A percentile compares a stretch with the other conserved stretches of the same genome.
Conservation (phyloP, 306 rosid genomes). For the Morella rubra region DNA sequence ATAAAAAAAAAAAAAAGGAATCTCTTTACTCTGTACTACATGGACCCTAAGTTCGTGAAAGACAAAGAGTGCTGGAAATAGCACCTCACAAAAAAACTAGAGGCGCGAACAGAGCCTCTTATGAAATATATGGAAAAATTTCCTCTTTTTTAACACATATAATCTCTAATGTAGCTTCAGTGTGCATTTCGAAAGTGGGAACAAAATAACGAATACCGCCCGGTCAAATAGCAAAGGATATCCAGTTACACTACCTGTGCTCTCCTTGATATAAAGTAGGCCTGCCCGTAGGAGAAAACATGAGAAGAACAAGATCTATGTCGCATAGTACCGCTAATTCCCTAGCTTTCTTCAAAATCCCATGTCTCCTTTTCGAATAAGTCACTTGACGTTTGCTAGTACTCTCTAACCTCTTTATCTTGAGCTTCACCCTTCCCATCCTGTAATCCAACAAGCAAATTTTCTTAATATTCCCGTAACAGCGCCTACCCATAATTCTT, state of each 20-base stretch:
- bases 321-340: constrained; percentile 76
- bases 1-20: too few relatives aligned
- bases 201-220: background rate
- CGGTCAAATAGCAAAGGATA: background rate
- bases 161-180: background rate
- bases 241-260: constrained; percentile 45
- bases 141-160: background rate
- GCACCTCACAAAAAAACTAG: background rate
- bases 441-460: constrained; percentile 40
- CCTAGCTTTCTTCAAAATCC: constrained; percentile 75
- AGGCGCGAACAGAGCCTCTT: background rate
- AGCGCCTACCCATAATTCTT: background rate
- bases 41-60: background rate
- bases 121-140: background rate
- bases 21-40: background rate
- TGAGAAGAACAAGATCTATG: constrained; percentile 60
- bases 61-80: background rate
- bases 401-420: constrained; percentile 79
- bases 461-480: background rate
- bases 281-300: constrained; percentile 80
- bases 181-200: background rate
- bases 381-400: constrained; percentile 68
- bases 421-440: constrained; percentile 86
- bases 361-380: constrained; percentile 64
- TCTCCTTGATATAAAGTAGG: constrained; percentile 67